Evolutionary conservation across 2,329 filamentous ascomycete genomes (phyloP).

Genomic region (Botrytis deweyae): DNA sequence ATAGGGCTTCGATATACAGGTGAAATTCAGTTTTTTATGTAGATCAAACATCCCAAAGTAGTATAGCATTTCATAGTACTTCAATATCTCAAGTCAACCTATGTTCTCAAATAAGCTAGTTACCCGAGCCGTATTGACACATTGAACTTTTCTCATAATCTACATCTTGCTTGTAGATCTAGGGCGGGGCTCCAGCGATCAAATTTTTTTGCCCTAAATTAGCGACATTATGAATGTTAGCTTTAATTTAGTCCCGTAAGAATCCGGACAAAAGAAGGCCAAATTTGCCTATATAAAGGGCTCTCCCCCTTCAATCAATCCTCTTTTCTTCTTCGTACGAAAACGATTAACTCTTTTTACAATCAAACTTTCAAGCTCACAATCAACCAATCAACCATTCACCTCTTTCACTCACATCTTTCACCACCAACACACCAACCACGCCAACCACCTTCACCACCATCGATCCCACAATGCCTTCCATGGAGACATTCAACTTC

Average conservation of each 20-base stretch:
- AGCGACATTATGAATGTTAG: background rate
- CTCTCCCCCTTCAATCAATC: background rate
- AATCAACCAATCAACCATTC: background rate
- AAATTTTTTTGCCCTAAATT: background rate
- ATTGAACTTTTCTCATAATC: background rate
- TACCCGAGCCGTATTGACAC: background rate
- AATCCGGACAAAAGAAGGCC: background rate
- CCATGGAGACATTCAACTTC: background rate
- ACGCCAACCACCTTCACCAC: background rate
- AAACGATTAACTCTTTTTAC: background rate
- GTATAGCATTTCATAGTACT: background rate
- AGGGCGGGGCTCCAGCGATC: background rate
- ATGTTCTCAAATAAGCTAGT: background rate
- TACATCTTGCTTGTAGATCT: background rate
- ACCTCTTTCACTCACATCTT: background rate
- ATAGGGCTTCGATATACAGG: background rate
- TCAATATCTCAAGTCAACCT: background rate
- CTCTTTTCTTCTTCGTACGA: background rate
- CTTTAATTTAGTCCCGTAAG: background rate
- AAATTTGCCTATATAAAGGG: background rate
- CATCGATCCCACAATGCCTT: background rate
- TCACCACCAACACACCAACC: background rate
- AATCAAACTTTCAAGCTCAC: background rate
- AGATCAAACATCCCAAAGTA: background rate
- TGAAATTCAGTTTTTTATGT: rapidly evolving